Evolutionary conservation across 768 basidiomycete species (phyloP), one percentile per base, ranked within the genome.

Genomic region (Termitomyces sp.): DNA sequence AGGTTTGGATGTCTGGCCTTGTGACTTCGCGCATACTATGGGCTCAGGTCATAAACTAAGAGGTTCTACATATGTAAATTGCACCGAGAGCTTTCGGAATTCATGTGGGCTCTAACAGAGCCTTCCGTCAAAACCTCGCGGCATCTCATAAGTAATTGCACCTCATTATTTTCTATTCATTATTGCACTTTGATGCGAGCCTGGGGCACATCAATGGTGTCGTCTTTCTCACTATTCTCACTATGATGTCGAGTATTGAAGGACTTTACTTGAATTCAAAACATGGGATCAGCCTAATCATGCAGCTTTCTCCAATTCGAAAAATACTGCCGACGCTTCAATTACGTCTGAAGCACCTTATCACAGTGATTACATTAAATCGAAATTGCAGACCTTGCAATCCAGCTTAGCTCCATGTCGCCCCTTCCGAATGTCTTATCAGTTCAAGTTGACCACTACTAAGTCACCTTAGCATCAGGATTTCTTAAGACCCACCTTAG

Each of bases 201-300:
- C 11, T 31, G 47, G 11, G 56, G 49, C 23, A 7, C 33, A 12
- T 25, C 22, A 6, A 22, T 48, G 15, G 33, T 49, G 13, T 33
- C 51, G 22, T 15, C 12, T 20, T 32, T n/a, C n/a, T n/a, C n/a
- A n/a, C n/a, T n/a, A n/a, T 52, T 1, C 33, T 46, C 1, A n/a
- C 25, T 22, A 20, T 22, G 27, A 43, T 42, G 27, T 38, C 50
- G 10, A 46, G 40, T 39, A 9, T 47, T 20, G 31, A 55, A 22
- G 40, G 51, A 25, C 55, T 56, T 20, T 35, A 23, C 16, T 44
- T 56, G 22, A 43, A 51, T n/a, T 22, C 40, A 15, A 44, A 45
- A 13, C 35, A 10, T 36, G 44, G 44, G 45, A 52, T 40, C 31
- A 42, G 5, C 35, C 33, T 15, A 31, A 50, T 45, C 36, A 50